phyloP scores from a whole-genome alignment of 169 alveolate species.

The Cystoisospora suis region DNA sequence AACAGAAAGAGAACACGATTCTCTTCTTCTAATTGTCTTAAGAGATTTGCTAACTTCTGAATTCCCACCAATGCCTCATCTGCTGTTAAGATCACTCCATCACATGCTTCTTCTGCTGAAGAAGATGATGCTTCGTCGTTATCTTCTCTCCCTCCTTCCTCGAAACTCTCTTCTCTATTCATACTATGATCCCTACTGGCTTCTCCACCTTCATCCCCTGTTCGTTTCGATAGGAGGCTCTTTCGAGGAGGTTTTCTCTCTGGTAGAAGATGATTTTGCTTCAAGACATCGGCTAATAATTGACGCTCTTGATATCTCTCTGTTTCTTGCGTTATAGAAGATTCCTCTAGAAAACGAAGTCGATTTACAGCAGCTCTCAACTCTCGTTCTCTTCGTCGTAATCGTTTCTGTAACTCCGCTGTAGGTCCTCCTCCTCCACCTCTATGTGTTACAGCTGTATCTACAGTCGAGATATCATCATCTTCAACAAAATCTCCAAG shows the following conservation, averaged over 20 bases:
- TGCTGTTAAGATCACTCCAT: not conserved
- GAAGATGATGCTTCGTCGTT: not conserved
- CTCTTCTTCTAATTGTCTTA: slow-evolving; percentile 17
- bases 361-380: not conserved
- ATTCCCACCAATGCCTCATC: slow-evolving; percentile 20
- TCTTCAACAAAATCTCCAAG: too few relatives aligned
- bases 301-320: slow-evolving; percentile 20
- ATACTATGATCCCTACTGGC: too few relatives aligned
- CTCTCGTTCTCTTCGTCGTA: slow-evolving; percentile 11
- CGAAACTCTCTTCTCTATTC: too few relatives aligned
- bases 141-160: not conserved
- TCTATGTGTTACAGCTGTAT: not conserved
- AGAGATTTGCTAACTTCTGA: not conserved
- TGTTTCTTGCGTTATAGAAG: not conserved
- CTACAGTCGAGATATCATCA: not conserved
- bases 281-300: not conserved
- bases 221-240: not conserved
- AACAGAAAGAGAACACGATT: slow-evolving; percentile 25
- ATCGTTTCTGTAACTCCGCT: not conserved
- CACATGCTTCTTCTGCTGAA: not conserved
- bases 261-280: slow-evolving; percentile 4
- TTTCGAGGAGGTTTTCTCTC: not conserved
- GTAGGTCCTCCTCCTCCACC: not conserved
- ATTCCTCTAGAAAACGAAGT: not conserved
- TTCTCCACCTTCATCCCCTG: not conserved